Evolutionary conservation across 306 rosid species (phyloP), one percentile per base, ranked within the genome.

Genomic region (Cyamopsis tetragonoloba): DNA sequence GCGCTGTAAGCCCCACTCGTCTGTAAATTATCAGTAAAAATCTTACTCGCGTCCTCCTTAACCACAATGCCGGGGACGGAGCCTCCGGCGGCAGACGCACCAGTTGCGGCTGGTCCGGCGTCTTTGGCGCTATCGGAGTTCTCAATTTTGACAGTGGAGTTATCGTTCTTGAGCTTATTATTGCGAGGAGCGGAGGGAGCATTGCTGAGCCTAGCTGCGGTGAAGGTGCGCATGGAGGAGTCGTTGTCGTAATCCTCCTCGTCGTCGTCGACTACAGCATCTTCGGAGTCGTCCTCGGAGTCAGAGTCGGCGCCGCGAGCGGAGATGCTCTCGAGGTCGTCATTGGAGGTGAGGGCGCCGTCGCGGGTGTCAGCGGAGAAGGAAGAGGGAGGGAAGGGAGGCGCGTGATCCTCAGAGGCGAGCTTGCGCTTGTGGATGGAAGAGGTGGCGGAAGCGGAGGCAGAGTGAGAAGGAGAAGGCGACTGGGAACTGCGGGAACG

Each of bases 1-100:
- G 99, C 96, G 57, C 82, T 83, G 53, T 93, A 93, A 44, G 99
- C 99, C 44, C 99, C 99, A 71, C 97, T 93, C 1, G 97, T 82
- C 84, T 88, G 97, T 54, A 93, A 66, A 88, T 85, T 93, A 70
- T 93, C 99, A 1, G 99, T 87, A 69, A 86, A 86, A 12, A 93
- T 90, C 80, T 88, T 93, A 17, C 90, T 68, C 0, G 86, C 79
- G 32, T 93, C 99, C 64, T 93, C 97, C 81, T 93, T 90, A 51
- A 82, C 89, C 72, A 80, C 86, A 17, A 90, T 85, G 37, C 97
- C 95, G 15, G 91, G 69, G 11, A 69, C 77, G 0, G 85, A 81
- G 27, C 83, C 74, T 2, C 66, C 83, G 0, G 65, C 10, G 4
- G 78, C 87, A 3, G 46, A 71, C 0, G 71, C 39, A 12, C 80